Percentiles rank a stretch among this genome's conserved stretches.
Conservation (phyloP, 768 basidiomycete genomes). For the Suillus alpinus region DNA sequence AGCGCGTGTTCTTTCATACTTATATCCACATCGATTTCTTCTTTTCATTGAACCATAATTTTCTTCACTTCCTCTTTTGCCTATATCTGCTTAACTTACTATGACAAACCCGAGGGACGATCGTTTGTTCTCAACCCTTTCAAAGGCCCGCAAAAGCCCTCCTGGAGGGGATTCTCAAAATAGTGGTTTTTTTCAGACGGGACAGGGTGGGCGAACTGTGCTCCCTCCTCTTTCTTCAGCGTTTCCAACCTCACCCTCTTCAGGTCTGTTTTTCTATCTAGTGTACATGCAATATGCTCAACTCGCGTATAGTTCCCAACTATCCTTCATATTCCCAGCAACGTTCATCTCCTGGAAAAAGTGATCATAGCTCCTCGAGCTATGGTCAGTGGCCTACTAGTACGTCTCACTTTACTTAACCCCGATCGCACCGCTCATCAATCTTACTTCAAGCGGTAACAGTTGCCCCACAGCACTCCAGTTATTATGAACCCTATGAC, state of each 20-base stretch:
- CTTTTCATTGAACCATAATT: constrained; percentile 43
- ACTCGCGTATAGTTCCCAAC: constrained; percentile 57
- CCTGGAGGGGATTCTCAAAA: constrained; percentile 61
- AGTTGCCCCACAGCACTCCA: constrained; percentile 44
- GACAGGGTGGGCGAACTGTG: constrained; percentile 88
- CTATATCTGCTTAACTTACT: constrained; percentile 56
- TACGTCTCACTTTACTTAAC: constrained; percentile 24
- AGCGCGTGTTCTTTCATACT: constrained; percentile 41
- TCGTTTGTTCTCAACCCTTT: constrained; percentile 64
- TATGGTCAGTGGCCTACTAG: constrained; percentile 46
- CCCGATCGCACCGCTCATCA: constrained; percentile 4
- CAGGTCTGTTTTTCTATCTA: constrained; percentile 74
- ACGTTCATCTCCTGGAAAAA: constrained; percentile 59
- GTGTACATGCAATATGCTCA: constrained; percentile 56
- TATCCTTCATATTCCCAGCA: constrained; percentile 61
- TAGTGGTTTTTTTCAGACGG: constrained; percentile 68
- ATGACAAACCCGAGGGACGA: constrained; percentile 75
- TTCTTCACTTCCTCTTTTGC: constrained; percentile 50
- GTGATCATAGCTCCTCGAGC: constrained; percentile 50
- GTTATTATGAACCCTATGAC: constrained; percentile 58
- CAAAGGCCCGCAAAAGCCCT: constrained; percentile 61
- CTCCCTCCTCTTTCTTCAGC: constrained; percentile 82
- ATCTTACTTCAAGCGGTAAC: constrained; percentile 15
- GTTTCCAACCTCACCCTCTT: constrained; percentile 87
- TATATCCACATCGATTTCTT: constrained; percentile 55